Percentiles rank a stretch among this genome's conserved stretches.
Evolutionary conservation across 306 rosid genomes (phyloP).

Genomic region (Amphicarpaea edgeworthii): DNA sequence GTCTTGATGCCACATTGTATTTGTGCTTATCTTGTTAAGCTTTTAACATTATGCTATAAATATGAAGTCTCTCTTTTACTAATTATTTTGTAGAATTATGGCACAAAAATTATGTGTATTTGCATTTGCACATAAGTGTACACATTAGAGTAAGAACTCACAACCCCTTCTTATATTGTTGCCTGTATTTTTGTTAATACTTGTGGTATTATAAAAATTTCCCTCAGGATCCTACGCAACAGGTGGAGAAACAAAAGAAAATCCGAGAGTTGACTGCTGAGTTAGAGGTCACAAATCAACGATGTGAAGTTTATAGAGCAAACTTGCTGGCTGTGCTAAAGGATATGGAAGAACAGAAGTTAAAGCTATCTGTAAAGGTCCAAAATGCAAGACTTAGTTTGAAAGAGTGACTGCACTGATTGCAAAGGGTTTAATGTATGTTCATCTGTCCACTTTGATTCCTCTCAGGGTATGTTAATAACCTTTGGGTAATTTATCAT

Average conservation of each 20-base stretch:
- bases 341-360: slow-evolving; percentile 97
- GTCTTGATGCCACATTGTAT: background rate
- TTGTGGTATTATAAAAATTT: slow-evolving; percentile 28
- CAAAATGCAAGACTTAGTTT: slow-evolving; percentile 92
- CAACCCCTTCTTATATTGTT: background rate
- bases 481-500: background rate
- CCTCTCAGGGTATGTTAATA: slow-evolving; percentile 12
- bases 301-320: slow-evolving; percentile 88
- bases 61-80: background rate
- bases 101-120: background rate
- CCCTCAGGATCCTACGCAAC: slow-evolving; percentile 38
- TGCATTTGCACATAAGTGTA: slow-evolving; percentile 4
- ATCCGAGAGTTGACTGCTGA: slow-evolving; percentile 74
- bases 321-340: slow-evolving; percentile 82
- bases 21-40: background rate
- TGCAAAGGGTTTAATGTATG: slow-evolving; percentile 16
- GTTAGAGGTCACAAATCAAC: slow-evolving; percentile 74
- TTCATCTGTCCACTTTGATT: background rate
- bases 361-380: slow-evolving; percentile 88
- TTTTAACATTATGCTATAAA: background rate
- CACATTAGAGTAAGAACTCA: background rate
- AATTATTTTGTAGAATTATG: slow-evolving; percentile 4
- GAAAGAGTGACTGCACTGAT: slow-evolving; percentile 68
- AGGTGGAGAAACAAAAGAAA: slow-evolving; percentile 86
- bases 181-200: slow-evolving; percentile 1